Evolutionary conservation across 345 rosid genomes (phyloP), one percentile per base, ranked within the genome.

Genomic region (Camelina sativa): DNA sequence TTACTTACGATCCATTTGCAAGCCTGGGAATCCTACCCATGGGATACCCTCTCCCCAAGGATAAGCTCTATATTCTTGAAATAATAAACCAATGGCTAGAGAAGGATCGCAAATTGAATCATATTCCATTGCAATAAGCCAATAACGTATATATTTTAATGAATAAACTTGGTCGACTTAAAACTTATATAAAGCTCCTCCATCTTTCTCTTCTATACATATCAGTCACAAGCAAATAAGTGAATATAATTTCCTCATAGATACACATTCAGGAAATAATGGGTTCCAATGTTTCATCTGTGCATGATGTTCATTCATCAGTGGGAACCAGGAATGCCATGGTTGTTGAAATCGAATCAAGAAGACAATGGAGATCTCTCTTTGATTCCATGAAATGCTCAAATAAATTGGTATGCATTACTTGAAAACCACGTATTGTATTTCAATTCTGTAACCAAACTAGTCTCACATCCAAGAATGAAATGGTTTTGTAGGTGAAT

Each of bases 281-380:
- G 81, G 81, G 81, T 22, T 62, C 81, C 40, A 78, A 62, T 62
- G 69, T 66, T 52, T 72, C 81, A 59, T 67, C 62, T 35, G 65
- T 78, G 28, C 64, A 72, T 66, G 78, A 72, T 54, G 65, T 53
- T 67, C 59, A 58, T 78, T 53, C 81, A 78, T 66, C 69, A 61
- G 35, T 35, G 65, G 74, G 67, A 51, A 67, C 70, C 57, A 72
- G 53, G 23, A 60, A 32, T 23, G 62, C 69, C 52, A 72, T 53
- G 19, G 53, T 86, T 62, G 65, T 78, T 41, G 89, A 84, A 44
- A 76, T 91, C 11, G 84, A 80, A 11, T 85, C 97, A 34, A 61
- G 51, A 61, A 69, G 84, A 55, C 90, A 78, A 61, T 91, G 98
- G 98, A 83, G 62, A 50, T 66, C 84, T 32, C 87, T 81, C 23